Percentiles rank a stretch among this genome's conserved stretches.
Conservation (phyloP, 495 filamentous ascomycete genomes). For the Rhypophila decipiens region DNA sequence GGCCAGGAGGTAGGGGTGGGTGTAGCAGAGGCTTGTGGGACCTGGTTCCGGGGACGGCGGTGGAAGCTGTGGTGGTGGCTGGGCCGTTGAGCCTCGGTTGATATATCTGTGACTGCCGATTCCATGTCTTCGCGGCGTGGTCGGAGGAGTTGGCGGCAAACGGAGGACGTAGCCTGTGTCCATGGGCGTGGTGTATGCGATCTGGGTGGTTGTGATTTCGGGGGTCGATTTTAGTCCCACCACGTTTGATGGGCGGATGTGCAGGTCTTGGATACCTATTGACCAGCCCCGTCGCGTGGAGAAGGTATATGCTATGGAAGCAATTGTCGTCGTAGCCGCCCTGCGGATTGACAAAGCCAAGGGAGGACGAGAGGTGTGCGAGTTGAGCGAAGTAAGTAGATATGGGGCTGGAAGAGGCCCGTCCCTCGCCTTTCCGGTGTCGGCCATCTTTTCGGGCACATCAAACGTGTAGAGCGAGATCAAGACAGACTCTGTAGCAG, state of each 20-base stretch:
- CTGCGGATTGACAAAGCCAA: conserved; percentile 70
- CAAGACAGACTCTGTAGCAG: conserved; percentile 63
- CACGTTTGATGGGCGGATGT: conserved; percentile 38
- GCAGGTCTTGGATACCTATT: conserved; percentile 82
- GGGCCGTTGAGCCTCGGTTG: not conserved
- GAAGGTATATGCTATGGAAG: conserved; percentile 80
- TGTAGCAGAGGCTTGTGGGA: conserved; percentile 76
- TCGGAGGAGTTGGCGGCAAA: conserved; percentile 18
- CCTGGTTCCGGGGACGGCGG: conserved; percentile 21
- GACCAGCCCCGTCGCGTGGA: conserved; percentile 72
- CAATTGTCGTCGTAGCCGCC: conserved; percentile 53
- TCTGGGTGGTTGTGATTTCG: conserved; percentile 40
- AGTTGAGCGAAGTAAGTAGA: conserved; percentile 73
- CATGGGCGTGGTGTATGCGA: conserved; percentile 37
- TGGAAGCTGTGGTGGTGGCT: not conserved
- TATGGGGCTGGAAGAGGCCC: conserved; percentile 31
- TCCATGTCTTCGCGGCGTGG: conserved; percentile 5
- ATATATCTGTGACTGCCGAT: too few relatives aligned
- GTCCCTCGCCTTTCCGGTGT: not conserved
- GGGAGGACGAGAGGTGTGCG: conserved; percentile 73
- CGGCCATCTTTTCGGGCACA: conserved; percentile 11
- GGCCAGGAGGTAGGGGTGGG: conserved; percentile 84
- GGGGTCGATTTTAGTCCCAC: conserved; percentile 22
- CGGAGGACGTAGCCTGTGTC: not conserved
- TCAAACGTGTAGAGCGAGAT: conserved; percentile 69